Conservation (phyloP, 78 protist species). For the Protostelium mycophagum region DNA sequence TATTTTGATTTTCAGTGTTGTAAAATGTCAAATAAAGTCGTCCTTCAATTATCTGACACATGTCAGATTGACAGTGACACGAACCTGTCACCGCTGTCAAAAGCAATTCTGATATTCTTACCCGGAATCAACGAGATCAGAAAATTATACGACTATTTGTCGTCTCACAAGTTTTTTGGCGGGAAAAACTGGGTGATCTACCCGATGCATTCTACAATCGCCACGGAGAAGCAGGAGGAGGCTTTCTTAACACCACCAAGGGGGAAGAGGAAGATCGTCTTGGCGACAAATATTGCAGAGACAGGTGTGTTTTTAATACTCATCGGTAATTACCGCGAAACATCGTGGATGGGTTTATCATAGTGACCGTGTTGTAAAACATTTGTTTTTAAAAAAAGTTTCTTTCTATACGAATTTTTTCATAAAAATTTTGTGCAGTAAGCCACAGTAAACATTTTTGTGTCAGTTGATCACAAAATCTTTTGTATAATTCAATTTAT, state of each 20-base stretch:
- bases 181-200: conserved; percentile 12
- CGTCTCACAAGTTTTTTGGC: not conserved
- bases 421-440: too few relatives aligned
- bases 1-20: too few relatives aligned
- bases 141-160: not conserved
- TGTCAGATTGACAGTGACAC: not conserved
- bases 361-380: conserved; percentile 18
- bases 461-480: too few relatives aligned
- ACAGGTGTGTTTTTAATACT: conserved; percentile 86
- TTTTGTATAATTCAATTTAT: too few relatives aligned
- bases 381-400: too few relatives aligned
- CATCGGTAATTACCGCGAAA: conserved; percentile 79
- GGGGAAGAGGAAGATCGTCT: conserved; percentile 72
- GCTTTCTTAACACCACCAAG: conserved; percentile 63
- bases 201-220: conserved; percentile 52
- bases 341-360: conserved; percentile 88
- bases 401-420: too few relatives aligned
- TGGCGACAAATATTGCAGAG: conserved; percentile 90
- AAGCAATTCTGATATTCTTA: conserved; percentile 75
- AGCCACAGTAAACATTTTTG: too few relatives aligned
- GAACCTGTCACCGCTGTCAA: not conserved
- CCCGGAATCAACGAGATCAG: conserved; percentile 86
- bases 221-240: conserved; percentile 54
- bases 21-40: too few relatives aligned
- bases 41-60: not conserved